A percentile compares a stretch with the other conserved stretches of the same genome.
phyloP scores from a whole-genome alignment of 495 filamentous ascomycete species.

The Talaromyces borbonicus region DNA sequence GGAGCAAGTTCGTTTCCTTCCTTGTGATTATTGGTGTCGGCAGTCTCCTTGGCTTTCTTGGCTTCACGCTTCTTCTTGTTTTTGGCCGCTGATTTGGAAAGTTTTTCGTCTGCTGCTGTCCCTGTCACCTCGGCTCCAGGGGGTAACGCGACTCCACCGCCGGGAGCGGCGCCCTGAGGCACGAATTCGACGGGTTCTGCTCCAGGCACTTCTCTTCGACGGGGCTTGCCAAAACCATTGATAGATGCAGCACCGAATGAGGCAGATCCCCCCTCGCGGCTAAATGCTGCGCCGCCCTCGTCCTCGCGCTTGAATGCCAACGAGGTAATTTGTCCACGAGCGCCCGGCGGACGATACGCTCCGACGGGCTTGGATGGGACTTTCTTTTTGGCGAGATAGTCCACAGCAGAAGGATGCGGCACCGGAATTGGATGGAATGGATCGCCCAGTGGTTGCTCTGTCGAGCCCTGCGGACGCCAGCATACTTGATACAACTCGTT shows the following conservation, averaged over 20 bases:
- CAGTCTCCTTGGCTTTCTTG: conserved; percentile 80
- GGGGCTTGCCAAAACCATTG: conserved; percentile 72
- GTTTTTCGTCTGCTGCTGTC: conserved; percentile 54
- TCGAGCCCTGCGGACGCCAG: conserved; percentile 69
- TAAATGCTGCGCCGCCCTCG: conserved; percentile 84
- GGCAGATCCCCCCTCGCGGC: conserved; percentile 65
- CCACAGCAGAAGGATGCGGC: conserved; percentile 75
- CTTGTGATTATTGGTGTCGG: no score
- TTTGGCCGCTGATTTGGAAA: conserved; percentile 83
- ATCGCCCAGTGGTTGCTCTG: conserved; percentile 53
- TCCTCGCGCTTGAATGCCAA: conserved; percentile 96
- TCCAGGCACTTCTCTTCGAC: conserved; percentile 67
- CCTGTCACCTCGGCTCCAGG: conserved; percentile 45
- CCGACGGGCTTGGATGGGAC: conserved; percentile 90
- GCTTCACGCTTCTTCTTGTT: conserved; percentile 99
- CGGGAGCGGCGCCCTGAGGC: conserved; percentile 59
- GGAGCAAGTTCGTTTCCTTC: conserved; percentile 23
- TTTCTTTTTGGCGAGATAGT: conserved; percentile 76
- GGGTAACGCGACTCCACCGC: conserved; percentile 55
- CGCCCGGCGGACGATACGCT: conserved; percentile 94
- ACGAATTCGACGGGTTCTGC: conserved; percentile 54
- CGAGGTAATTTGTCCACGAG: conserved; percentile 77
- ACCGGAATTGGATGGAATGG: conserved; percentile 67
- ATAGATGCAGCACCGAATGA: conserved; percentile 37
- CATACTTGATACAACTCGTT: conserved; percentile 85